A percentile compares a stretch with the other conserved stretches of the same genome.
Conservation (phyloP, 176 grass and related monocot species). For the Rhynchospora pubera region DNA sequence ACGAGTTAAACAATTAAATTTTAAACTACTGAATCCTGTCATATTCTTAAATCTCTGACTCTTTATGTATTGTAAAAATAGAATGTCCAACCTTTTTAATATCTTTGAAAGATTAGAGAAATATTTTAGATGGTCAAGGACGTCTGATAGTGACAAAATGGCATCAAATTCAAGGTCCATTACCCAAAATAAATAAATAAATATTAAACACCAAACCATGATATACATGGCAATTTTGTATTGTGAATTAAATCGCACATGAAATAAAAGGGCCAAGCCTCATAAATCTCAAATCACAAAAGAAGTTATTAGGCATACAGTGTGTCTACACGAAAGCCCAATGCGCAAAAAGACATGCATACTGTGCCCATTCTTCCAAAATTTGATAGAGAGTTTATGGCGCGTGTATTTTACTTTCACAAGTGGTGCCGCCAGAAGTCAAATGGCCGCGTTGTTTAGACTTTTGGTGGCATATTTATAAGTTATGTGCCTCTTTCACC, state of each 20-base stretch:
- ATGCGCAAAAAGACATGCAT: neutral
- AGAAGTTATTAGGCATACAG: neutral
- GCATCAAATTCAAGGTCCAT: neutral
- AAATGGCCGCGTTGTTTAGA: neutral
- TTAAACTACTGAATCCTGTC: neutral
- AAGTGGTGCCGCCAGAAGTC: neutral
- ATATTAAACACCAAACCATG: neutral
- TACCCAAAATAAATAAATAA: neutral
- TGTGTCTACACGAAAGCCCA: neutral
- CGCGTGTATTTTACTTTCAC: neutral
- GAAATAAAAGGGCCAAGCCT: too few species aligned
- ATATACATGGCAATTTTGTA: too few species aligned
- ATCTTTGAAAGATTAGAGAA: neutral
- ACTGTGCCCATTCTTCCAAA: too few species aligned
- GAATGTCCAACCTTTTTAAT: neutral
- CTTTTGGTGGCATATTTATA: neutral
- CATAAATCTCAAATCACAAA: neutral
- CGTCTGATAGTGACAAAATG: neutral
- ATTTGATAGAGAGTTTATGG: too few species aligned
- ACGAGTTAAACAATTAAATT: neutral
- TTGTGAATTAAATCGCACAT: too few species aligned
- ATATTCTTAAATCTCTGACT: neutral
- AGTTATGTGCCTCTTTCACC: neutral
- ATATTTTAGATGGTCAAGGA: neutral
- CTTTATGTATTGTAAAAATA: neutral